phyloP scores from a whole-genome alignment of 75 land plant genomes.

The Pseudotsuga menziesii region DNA sequence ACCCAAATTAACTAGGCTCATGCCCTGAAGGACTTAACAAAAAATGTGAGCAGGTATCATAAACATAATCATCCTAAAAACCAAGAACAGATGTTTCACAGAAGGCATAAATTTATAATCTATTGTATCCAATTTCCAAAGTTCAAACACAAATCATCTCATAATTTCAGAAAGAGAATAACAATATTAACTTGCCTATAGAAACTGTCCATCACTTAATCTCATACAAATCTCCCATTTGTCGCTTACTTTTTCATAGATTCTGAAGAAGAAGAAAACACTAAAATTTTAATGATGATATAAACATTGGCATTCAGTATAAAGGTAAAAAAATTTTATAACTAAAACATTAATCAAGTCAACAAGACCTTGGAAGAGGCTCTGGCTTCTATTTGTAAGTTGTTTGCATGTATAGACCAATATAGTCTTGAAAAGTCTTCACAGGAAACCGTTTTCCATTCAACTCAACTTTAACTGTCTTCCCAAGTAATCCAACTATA shows the following conservation, averaged over 20 bases:
- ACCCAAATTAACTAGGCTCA: too few relatives aligned
- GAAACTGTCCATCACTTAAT: constrained; percentile 93
- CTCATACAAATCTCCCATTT: constrained; percentile 93
- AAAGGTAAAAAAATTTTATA: not conserved
- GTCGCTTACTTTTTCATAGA: constrained; percentile 61
- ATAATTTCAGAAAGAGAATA: not conserved
- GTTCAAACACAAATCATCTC: not conserved
- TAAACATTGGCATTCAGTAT: not conserved
- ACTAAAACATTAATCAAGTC: not conserved
- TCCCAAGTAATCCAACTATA: constrained; percentile 87
- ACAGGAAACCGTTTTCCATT: constrained; percentile 80
- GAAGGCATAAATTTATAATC: not conserved
- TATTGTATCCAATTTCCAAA: not conserved
- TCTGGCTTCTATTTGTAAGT: constrained; percentile 48
- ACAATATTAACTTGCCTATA: constrained; percentile 56
- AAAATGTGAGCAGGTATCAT: not conserved
- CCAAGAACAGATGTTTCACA: not conserved
- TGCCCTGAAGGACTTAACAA: not conserved
- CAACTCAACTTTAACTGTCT: constrained; percentile 82
- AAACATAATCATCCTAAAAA: not conserved
- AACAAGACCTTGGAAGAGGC: constrained; percentile 71
- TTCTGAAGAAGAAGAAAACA: constrained; percentile 41
- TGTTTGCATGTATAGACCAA: constrained; percentile 61
- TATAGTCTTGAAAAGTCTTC: constrained; percentile 76
- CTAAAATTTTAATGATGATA: not conserved